phyloP scores from a whole-genome alignment of 2,329 filamentous ascomycete species.

The Triangularia verruculosa region DNA sequence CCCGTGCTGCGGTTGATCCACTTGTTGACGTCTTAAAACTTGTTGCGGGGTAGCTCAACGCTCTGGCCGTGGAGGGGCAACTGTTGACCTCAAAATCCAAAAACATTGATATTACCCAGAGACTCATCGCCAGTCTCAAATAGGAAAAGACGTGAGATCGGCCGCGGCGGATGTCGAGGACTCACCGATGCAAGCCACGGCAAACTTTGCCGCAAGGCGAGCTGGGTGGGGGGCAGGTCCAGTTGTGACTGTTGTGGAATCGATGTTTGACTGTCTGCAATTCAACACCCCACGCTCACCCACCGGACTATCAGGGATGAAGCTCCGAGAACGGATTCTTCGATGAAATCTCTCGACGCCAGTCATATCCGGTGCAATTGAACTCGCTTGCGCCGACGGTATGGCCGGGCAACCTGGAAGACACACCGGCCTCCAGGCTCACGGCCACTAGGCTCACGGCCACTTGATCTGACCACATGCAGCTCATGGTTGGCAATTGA shows the following conservation, averaged over 20 bases:
- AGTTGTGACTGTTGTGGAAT: background rate
- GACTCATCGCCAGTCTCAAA: background rate
- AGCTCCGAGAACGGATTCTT: constrained; percentile 10
- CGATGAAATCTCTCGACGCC: background rate
- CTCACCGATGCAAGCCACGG: background rate
- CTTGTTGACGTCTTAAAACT: constrained; percentile 3
- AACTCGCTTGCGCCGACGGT: background rate
- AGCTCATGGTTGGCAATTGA: background rate
- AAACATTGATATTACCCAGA: background rate
- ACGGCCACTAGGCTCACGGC: background rate
- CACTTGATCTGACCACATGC: background rate
- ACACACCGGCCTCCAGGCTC: background rate
- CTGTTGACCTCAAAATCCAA: background rate
- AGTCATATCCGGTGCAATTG: background rate
- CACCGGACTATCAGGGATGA: constrained; percentile 8
- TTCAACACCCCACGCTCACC: constrained; percentile 4
- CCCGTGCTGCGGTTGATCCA: background rate
- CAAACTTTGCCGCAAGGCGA: background rate
- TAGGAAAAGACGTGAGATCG: background rate
- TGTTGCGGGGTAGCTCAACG: constrained; percentile 9
- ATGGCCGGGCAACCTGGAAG: background rate
- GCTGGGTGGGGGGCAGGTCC: background rate
- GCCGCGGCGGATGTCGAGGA: background rate
- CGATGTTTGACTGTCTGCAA: background rate
- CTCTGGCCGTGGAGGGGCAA: background rate